A percentile compares a stretch with the other conserved stretches of the same genome.
Conservation (phyloP, 495 filamentous ascomycete species). For the Penicillium ochrochloron region DNA sequence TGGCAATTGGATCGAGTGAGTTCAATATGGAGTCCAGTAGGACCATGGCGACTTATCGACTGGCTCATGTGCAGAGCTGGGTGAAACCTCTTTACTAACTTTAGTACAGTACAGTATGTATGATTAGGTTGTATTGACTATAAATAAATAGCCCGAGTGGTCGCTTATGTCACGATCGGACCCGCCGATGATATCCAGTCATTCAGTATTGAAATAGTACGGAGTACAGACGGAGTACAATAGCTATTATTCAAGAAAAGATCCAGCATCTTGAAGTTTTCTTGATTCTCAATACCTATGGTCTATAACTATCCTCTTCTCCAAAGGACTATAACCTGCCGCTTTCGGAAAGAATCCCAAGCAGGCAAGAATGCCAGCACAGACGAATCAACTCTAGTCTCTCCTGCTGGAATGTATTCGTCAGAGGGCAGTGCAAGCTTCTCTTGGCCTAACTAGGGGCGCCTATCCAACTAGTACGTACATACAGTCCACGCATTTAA, state of each 20-base stretch:
- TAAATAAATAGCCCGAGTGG: slow-evolving; percentile 25
- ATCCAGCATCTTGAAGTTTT: too few species aligned
- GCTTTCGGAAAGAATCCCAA: neutral
- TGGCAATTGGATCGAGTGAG: neutral
- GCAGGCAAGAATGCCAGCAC: neutral
- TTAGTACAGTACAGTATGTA: slow-evolving; percentile 16
- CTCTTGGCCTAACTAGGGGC: neutral
- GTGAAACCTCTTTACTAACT: slow-evolving; percentile 36
- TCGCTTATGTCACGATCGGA: slow-evolving; percentile 2
- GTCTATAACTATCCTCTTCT: too few species aligned
- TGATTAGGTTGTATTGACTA: slow-evolving; percentile 2
- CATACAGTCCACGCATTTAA: too few species aligned
- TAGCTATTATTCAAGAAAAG: neutral
- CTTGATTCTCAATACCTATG: too few species aligned
- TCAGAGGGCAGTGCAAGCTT: slow-evolving; percentile 5
- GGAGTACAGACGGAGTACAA: neutral
- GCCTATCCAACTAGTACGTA: neutral
- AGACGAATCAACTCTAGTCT: neutral
- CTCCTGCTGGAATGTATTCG: neutral
- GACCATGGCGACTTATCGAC: neutral
- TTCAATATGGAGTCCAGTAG: neutral
- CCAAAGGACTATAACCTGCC: neutral
- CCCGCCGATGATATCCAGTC: slow-evolving; percentile 1
- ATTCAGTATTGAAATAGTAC: neutral
- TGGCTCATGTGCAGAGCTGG: slow-evolving; percentile 6